Evolutionary conservation across 148 eudicot species (phyloP), one percentile per base, ranked within the genome.

Genomic region (Limonium bicolor): DNA sequence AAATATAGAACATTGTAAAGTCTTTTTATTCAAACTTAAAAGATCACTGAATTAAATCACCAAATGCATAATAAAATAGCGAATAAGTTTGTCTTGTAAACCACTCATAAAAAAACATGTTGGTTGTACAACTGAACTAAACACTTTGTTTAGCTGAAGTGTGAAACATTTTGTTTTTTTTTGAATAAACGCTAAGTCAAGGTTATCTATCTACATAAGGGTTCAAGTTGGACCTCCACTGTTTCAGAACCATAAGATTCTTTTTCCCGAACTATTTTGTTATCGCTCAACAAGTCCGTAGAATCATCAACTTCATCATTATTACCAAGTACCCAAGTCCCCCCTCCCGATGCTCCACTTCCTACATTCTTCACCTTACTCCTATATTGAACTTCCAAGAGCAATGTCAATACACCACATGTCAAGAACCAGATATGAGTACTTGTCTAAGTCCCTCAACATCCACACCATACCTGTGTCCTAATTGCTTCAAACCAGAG

Each of bases 191-290:
- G n/a, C n/a, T n/a, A n/a, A n/a, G n/a, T n/a, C n/a, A n/a, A n/a
- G n/a, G 37, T 41, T 38, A 39, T 3, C 55, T 62, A 61, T 68
- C 77, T 65, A 44, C 60, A 51, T 48, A 85, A 27, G 23, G 95
- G 83, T 70, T 77, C 92, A 47, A 85, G 58, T 50, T 85, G 95
- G 63, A 85, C 63, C 72, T 80, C 95, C 95, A 71, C 74, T 58
- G 77, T 61, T 7, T 60, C 76, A 14, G 85, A 63, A 30, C 53
- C 22, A 45, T 26, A 55, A 14, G 74, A 53, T 48, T 74, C 78
- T 61, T 80, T 77, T 20, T 70, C 78, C 1, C 41, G 42, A 54
- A 41, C 25, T 26, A 62, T 43, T 41, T 67, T 48, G 33, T 45
- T 64, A 34, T 69, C 71, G 21, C 66, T 65, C 65, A 85, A 68